Conservation (phyloP, 306 rosid genomes). For the Malus sieversii region DNA sequence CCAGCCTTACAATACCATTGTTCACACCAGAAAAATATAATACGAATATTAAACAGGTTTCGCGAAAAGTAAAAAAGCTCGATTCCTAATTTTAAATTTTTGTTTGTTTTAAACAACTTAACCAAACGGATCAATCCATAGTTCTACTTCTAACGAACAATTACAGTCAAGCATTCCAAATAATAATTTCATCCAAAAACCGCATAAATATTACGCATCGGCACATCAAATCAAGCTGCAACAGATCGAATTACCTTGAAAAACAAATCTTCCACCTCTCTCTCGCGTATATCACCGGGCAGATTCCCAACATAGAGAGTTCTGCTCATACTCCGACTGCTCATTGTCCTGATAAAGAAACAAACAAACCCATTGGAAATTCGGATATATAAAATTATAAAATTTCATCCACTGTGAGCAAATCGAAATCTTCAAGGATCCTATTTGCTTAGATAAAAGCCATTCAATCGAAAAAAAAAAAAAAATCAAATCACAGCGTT, state of each 20-base stretch:
- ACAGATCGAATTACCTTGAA: conserved; percentile 46
- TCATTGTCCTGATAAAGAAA: conserved; percentile 46
- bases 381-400: background rate
- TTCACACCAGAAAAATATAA: background rate
- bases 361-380: background rate
- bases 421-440: background rate
- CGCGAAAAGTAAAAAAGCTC: background rate
- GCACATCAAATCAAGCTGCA: background rate
- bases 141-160: background rate
- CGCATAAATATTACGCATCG: background rate
- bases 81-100: background rate
- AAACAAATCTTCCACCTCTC: conserved; percentile 95
- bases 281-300: conserved; percentile 97
- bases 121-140: background rate
- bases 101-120: background rate
- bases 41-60: background rate
- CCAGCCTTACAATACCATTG: background rate
- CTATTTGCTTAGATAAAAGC: background rate
- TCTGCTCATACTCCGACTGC: conserved; percentile 80
- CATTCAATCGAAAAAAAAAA: background rate
- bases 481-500: background rate
- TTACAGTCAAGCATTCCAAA: background rate
- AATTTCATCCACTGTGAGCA: background rate
- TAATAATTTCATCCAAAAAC: background rate
- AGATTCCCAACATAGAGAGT: conserved; percentile 94